Evolutionary conservation across 2,329 filamentous ascomycete genomes (phyloP).

Genomic region (Neopestalotiopsis sp.): DNA sequence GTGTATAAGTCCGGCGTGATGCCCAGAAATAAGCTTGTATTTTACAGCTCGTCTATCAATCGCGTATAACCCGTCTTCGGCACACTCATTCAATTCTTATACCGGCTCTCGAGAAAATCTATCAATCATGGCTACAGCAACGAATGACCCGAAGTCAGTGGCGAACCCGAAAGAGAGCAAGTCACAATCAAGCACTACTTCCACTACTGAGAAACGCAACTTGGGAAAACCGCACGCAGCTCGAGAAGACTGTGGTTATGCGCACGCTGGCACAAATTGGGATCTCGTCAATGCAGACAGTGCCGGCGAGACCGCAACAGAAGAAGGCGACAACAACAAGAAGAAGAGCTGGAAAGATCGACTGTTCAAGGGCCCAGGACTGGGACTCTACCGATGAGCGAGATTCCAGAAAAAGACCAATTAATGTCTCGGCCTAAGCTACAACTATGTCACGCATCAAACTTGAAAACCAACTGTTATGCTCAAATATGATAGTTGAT

Average conservation of each 20-base stretch:
- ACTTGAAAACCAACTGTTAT: background rate
- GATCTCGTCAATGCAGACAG: constrained; percentile 4
- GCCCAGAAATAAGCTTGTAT: no score
- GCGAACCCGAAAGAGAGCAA: background rate
- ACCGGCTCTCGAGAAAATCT: background rate
- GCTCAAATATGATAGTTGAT: background rate
- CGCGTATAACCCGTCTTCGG: no score
- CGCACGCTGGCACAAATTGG: constrained; percentile 12
- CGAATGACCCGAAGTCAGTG: background rate
- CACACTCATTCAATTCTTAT: background rate
- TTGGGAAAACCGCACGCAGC: background rate
- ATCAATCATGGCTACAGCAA: background rate
- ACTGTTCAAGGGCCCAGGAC: background rate
- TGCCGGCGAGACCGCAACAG: background rate
- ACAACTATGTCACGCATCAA: background rate
- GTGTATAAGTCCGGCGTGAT: no score
- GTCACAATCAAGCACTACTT: background rate
- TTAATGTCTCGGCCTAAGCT: background rate
- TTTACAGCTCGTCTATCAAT: no score
- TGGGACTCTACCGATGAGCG: constrained; percentile 1
- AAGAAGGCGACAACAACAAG: background rate
- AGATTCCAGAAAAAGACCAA: background rate
- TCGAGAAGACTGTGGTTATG: background rate
- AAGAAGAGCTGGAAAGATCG: constrained; percentile 13
- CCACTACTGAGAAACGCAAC: background rate